Evolutionary conservation across 306 rosid genomes (phyloP).

Genomic region (Crataegus laevigata): DNA sequence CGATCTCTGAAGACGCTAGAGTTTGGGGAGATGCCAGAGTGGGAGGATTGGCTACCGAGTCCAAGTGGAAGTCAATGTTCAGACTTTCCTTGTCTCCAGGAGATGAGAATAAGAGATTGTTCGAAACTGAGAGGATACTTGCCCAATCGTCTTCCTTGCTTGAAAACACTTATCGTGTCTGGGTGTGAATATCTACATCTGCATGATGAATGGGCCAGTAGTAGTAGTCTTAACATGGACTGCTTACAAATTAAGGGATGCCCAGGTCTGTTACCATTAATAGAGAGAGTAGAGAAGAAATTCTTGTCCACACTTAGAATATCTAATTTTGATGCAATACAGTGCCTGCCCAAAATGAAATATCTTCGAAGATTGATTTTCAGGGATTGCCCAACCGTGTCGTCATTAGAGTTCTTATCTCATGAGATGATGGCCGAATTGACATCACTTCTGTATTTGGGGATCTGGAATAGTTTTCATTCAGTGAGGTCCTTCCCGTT

Average conservation of each 20-base stretch:
- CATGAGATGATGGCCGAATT: neutral
- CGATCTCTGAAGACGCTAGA: neutral
- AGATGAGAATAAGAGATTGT: neutral
- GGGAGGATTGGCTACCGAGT: neutral
- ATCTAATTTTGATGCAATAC: rapidly evolving
- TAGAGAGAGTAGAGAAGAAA: neutral
- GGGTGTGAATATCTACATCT: neutral
- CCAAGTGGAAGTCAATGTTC: neutral
- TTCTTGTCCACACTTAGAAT: rapidly evolving
- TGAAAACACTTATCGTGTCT: rapidly evolving
- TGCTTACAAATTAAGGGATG: no score
- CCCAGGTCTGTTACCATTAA: no score
- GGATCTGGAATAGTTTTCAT: rapidly evolving
- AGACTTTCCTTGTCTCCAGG: neutral
- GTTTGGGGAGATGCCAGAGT: neutral
- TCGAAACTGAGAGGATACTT: neutral
- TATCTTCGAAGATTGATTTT: rapidly evolving
- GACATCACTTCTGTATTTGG: neutral
- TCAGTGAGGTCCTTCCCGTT: neutral
- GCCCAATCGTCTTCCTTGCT: neutral
- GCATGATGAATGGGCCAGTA: no score
- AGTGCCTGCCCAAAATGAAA: neutral
- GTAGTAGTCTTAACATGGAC: no score
- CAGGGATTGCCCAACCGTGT: rapidly evolving
- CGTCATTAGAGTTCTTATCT: neutral